Base-by-base conservation (phyloP, 2,329 filamentous ascomycete species). In the Paecilomyces formosus region DNA sequence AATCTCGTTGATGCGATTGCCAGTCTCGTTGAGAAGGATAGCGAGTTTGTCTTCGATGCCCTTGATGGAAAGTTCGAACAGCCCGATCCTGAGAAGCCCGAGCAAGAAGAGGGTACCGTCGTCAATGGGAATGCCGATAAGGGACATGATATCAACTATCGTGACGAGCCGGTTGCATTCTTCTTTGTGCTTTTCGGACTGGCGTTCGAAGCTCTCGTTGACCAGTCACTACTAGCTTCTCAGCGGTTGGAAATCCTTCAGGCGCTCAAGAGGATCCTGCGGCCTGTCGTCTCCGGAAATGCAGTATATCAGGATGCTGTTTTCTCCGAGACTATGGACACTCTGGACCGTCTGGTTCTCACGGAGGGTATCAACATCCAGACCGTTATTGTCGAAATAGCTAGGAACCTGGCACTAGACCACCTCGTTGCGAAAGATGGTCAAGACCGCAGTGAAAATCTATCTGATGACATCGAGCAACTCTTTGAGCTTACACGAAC, bases 171-270 rank as follows among this genome's bases (percentile, higher is more conserved):
- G 0, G 91, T 97, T 1, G 94, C 94, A 0, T 99, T 99, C 81
- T 99, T 99, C 79, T 99, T 99, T 68, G 93, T 99, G 13, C 82
- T 99, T 0, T 99, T 97, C 66, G 94, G 94, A 11, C 87, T 99
- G 58, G 92, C 93, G 0, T 97, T 99, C 65, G 95, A 99, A 75
- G 93, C 95, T 18, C 83, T 99, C 22, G 93, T 93, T 7, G 91
- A 90, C 6, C 86, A 92, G 53, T 87, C 89, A 4, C 83, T 85
- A 22, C 86, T 89, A 64, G 80, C 87, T 11, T 81, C 92, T 63
- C 91, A 96, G 70, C 91, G 89, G 6, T 78, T 97, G 28, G 92
- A 92, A 61, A 97, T 99, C 56, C 80, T 99, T 21, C 87, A 88
- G 70, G 94, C 93, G 0, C 81, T 99, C 50, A 95, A 94, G 78